Percentiles rank a stretch among this genome's conserved stretches.
Conservation (phyloP, 352 stramenopile genomes). For the Phytopythium helicoides region DNA sequence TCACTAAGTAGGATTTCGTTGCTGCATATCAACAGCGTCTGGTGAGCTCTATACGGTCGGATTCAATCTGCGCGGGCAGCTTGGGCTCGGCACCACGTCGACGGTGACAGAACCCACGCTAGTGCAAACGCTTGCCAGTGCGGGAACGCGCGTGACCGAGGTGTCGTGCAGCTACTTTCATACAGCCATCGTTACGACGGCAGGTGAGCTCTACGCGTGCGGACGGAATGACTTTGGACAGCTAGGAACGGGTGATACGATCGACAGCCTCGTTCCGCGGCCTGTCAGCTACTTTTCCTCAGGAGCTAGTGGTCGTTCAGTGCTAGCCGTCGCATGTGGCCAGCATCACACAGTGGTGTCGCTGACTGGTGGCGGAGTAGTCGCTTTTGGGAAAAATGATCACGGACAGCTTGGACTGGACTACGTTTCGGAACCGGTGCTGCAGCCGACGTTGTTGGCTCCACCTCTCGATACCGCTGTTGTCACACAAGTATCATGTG, state of each 20-base stretch:
- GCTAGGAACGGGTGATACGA: slow-evolving; percentile 67
- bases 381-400: slow-evolving; percentile 92
- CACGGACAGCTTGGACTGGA: slow-evolving; percentile 89
- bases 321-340: slow-evolving; percentile 82
- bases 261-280: slow-evolving; percentile 66
- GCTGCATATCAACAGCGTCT: slow-evolving; percentile 33
- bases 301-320: slow-evolving; percentile 10
- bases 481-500: slow-evolving; percentile 80
- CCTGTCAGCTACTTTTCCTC: slow-evolving; percentile 49
- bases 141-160: slow-evolving; percentile 57
- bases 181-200: slow-evolving; percentile 75
- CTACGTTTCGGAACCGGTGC: slow-evolving; percentile 34
- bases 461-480: slow-evolving; percentile 58
- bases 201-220: slow-evolving; percentile 82
- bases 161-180: slow-evolving; percentile 94
- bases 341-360: slow-evolving; percentile 88
- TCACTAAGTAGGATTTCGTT: too few species aligned
- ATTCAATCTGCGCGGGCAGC: slow-evolving; percentile 91
- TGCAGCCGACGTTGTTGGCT: slow-evolving; percentile 44
- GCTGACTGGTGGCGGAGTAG: slow-evolving; percentile 56
- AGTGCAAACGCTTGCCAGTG: slow-evolving; percentile 28
- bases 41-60: slow-evolving; percentile 88
- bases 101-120: slow-evolving; percentile 53
- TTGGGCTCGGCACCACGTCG: slow-evolving; percentile 77
- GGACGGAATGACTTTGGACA: slow-evolving; percentile 93